Base-by-base conservation (phyloP, 2,329 filamentous ascomycete genomes). In the Talaromyces sp. region DNA sequence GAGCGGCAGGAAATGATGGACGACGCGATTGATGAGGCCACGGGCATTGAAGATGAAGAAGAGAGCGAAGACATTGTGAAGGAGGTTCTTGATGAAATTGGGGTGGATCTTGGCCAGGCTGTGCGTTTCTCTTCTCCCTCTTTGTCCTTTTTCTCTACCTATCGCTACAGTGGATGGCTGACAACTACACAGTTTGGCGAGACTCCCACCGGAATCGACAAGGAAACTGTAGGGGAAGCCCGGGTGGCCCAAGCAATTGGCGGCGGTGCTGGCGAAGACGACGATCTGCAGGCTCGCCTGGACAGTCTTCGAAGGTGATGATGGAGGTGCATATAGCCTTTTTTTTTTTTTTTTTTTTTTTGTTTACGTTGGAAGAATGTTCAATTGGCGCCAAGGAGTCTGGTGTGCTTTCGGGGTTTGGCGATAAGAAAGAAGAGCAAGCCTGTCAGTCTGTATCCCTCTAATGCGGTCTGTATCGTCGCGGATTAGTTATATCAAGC, bases 1-100 rank as follows among this genome's bases (percentile, higher is more conserved):
- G 92, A 97, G 77, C 85, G 94, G 65, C 92, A 97, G 75, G 94
- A 97, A 76, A 97, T 99, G 90, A 97, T 99, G 94, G 93, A 97
- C 72, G 94, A 97, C 75, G 93, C 92, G 21, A 94, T 99, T 62
- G 94, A 99, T 72, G 94, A 99, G 74, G 92, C 93, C 55, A 97
- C 94, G 69, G 94, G 95, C 26, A 81, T 96, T 41, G 86, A 88
- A 59, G 87, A 96, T 63, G 94, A 99, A 71, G 94, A 96, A 68
- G 94, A 97, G 74, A 91, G 92, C 35, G 94, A 99, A 68, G 94
- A 99, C 73, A 90, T 97, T 12, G 92, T 99, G 35, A 95, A 96
- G 69, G 92, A 97, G 76, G 91, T 99, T 5, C 77, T 99, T 69
- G 94, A 97, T 72, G 94, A 97, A 77, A 96, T 99, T 73, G 94